These are phyloP conservation scores for Kernera saxatilis DNA, from an alignment of 345 rosid genomes.

Conservation along the genomic window DNA sequence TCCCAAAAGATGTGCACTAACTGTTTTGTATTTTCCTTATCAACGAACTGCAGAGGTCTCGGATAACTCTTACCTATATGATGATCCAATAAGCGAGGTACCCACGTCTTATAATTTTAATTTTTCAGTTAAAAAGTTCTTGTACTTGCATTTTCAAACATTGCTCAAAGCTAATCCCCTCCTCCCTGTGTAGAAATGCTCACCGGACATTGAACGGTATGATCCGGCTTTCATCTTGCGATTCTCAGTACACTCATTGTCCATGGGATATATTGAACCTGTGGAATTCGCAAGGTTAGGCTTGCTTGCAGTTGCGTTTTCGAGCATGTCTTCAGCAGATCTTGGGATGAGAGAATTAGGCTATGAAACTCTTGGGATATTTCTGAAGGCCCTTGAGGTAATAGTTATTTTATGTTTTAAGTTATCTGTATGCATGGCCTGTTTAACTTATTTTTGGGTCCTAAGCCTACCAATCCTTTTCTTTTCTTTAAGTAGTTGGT, in stretches of 20 bases:
- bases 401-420: constrained; percentile 16
- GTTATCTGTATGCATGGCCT: background rate
- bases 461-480: constrained; percentile 1
- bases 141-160: background rate
- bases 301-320: constrained; percentile 82
- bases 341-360: constrained; percentile 73
- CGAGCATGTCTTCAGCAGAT: constrained; percentile 79
- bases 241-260: constrained; percentile 59
- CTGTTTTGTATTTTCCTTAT: constrained; percentile 64
- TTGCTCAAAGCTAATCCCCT: background rate
- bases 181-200: constrained; percentile 35
- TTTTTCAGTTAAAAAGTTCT: background rate
- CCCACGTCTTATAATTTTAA: background rate
- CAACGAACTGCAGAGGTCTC: constrained; percentile 40
- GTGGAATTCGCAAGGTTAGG: constrained; percentile 79
- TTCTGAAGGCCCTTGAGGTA: constrained; percentile 68
- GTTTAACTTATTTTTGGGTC: too few relatives aligned
- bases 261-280: constrained; percentile 65
- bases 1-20: constrained; percentile 58
- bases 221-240: constrained; percentile 82
- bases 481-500: background rate
- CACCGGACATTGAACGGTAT: constrained; percentile 37
- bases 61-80: background rate
- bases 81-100: constrained; percentile 20
- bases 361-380: constrained; percentile 64